A percentile compares a stretch with the other conserved stretches of the same genome.
phyloP scores from a whole-genome alignment of 352 stramenopile species.

The Globisporangium solare region DNA sequence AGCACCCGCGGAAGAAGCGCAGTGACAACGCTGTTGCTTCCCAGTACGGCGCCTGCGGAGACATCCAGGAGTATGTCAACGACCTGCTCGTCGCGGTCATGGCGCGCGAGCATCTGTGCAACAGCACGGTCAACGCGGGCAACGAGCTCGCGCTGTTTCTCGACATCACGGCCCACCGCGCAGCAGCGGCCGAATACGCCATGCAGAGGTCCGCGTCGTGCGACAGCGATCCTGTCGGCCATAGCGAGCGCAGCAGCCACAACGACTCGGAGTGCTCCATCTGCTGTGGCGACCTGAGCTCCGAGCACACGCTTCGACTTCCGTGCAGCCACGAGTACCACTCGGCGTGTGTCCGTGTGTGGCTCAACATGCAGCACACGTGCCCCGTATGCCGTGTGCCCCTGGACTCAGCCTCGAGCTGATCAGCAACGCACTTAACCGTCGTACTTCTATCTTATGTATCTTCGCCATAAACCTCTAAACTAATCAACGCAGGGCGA shows the following conservation, averaged over 20 bases:
- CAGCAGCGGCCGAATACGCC: slow-evolving; percentile 9
- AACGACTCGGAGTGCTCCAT: slow-evolving; percentile 61
- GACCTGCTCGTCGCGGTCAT: slow-evolving; percentile 40
- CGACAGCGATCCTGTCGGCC: slow-evolving; percentile 1
- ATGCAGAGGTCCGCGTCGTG: slow-evolving; percentile 1
- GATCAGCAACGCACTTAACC: no score
- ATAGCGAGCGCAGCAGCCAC: slow-evolving; percentile 13
- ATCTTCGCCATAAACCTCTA: slow-evolving; percentile 2
- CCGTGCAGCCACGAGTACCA: slow-evolving; percentile 68
- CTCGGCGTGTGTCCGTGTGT: slow-evolving; percentile 56
- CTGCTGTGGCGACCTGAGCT: slow-evolving; percentile 43
- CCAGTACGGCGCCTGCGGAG: slow-evolving; percentile 39
- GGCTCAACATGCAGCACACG: slow-evolving; percentile 62
- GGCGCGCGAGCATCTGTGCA: slow-evolving; percentile 33
- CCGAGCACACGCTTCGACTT: slow-evolving; percentile 42
- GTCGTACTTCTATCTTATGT: not conserved
- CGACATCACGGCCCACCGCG: slow-evolving; percentile 23
- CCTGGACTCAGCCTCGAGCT: not conserved
- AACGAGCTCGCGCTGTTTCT: slow-evolving; percentile 52
- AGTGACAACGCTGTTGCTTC: slow-evolving; percentile 24
- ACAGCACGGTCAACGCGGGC: slow-evolving; percentile 27
- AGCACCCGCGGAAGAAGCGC: slow-evolving; percentile 28
- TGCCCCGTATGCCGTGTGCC: slow-evolving; percentile 63
- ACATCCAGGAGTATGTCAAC: slow-evolving; percentile 66
- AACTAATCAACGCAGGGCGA: not conserved